Base-by-base conservation (phyloP, 1,284 basidiomycete species). In the Hymenochaete sp. region DNA sequence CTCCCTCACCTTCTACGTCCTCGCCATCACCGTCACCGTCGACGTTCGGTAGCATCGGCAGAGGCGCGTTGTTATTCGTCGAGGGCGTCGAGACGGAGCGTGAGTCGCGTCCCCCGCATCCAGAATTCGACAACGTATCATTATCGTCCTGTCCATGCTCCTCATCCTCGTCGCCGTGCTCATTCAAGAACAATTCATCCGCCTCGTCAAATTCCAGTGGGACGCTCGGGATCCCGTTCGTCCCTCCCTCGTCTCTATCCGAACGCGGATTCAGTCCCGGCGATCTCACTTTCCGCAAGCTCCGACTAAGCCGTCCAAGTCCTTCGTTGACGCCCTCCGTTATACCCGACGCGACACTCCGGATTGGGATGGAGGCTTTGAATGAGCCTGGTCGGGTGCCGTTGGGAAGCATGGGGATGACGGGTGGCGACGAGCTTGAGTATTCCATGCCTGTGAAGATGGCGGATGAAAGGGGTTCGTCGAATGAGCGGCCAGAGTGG, bases 381-480 rank as follows among this genome's bases (percentile, higher is more conserved):
- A 78, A 68, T 2, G 70, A 68, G 1, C 70, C 65, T 26, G 67
- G 62, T 5, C 48, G 48, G 1, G 68, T 60, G 22, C 83, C 82
- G 56, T 91, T 88, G 0, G 88, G 87, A 32, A 86, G 68, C 72
- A 86, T 85, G 0, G 89, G 88, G 1, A 90, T 67, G 52, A 75
- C 71, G 0, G 63, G 65, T 1, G 66, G 67, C 6, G 67, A 61
- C 5, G 70, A 70, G 3, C 62, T 57, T 2, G 70, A 60, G 39
- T 75, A 68, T 26, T 79, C 79, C 33, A 90, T 67, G 16, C 74
- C 74, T 0, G 72, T 77, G 3, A 76, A 67, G 49, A 92, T 72
- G 1, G 88, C 87, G 1, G 73, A 80, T 4, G 79, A 77, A 29
- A 91, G 69, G 0, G 84, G 84, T 53, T 82, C 82, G 58, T 90